Evolutionary conservation across 2,329 filamentous ascomycete genomes (phyloP), one percentile per base, ranked within the genome.

Genomic region (Gnomoniopsis smithogilvyi): DNA sequence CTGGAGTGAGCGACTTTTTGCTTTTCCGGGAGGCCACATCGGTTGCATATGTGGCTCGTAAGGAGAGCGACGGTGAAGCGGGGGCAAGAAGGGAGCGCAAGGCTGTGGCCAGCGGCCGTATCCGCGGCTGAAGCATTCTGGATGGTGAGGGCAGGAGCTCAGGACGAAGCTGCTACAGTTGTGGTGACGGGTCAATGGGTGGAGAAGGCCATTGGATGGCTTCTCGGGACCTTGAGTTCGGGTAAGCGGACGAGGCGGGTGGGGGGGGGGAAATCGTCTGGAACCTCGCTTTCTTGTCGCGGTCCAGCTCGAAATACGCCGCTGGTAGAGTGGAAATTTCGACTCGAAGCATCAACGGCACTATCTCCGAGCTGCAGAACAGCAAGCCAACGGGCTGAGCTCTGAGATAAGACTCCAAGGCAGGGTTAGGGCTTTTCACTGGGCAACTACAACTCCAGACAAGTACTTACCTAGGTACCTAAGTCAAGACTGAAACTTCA

Each of bases 111-210:
- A 71, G 76, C 67, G 82, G 77, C 68, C 83, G 80, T 75, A 89
- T 74, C 73, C 86, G 82, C 65, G 86, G 81, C 73, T 89, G 87
- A 63, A 91, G 75, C 87, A 91, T 91, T 51, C 63, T 72, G 59
- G 36, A 51, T 24, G 53, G 59, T 50, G 49, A 26, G 33, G 24
- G 24, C 19, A 34, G 48, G 54, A 57, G 60, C 53, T 57, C 60
- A 19, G 34, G 30, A 22, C 45, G 34, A 53, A 62, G 58, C 61
- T 62, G 30, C 51, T 52, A 21, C 45, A 26, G 21, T 54, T 48
- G 46, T 46, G 56, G 36, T 52, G 30, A 57, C 56, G 15, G 33
- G 22, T 60, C 60, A 62, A 54, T 60, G 43, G 57, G 50, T 11
- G 36, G 43, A 24, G 36, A 41, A 48, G 30, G 53, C 60, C 60